Evolutionary conservation across 495 filamentous ascomycete genomes (phyloP).

Genomic region (Annulohypoxylon moriforme): DNA sequence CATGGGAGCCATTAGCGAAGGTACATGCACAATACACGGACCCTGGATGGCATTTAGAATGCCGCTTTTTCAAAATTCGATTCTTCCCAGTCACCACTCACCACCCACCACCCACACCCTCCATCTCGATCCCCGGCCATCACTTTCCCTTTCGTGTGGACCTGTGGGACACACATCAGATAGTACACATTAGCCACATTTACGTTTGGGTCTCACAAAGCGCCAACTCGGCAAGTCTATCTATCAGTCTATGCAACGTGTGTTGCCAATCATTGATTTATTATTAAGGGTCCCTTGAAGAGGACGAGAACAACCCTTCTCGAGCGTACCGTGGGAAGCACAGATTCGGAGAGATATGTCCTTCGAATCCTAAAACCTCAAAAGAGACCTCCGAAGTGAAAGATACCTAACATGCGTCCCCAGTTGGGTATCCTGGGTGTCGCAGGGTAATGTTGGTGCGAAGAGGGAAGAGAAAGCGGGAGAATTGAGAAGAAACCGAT

Average conservation of each 20-base stretch:
- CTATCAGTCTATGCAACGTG: slow-evolving; percentile 11
- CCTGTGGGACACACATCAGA: slow-evolving; percentile 27
- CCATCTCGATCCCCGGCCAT: slow-evolving; percentile 45
- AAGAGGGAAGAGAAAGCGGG: slow-evolving; percentile 25
- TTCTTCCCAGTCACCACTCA: slow-evolving; percentile 32
- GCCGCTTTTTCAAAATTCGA: slow-evolving; percentile 47
- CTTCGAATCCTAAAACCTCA: neutral
- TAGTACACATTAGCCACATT: slow-evolving; percentile 37
- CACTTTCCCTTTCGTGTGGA: slow-evolving; percentile 23
- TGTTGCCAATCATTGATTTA: slow-evolving; percentile 29
- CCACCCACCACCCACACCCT: slow-evolving; percentile 34
- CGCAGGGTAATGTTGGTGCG: slow-evolving; percentile 2
- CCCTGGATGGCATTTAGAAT: slow-evolving; percentile 45
- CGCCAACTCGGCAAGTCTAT: slow-evolving; percentile 40
- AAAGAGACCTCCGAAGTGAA: neutral
- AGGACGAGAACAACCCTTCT: neutral
- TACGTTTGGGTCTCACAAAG: slow-evolving; percentile 30
- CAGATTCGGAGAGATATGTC: slow-evolving; percentile 12
- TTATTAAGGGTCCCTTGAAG: slow-evolving; percentile 29
- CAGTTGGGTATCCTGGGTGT: slow-evolving; percentile 12
- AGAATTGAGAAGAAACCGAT: slow-evolving; percentile 31
- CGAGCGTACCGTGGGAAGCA: slow-evolving; percentile 7
- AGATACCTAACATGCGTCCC: neutral
- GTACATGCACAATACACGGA: slow-evolving; percentile 34
- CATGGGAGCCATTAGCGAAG: slow-evolving; percentile 27